Evolutionary conservation across 306 rosid species (phyloP), one percentile per base, ranked within the genome.

Genomic region (Vachellia pachyceras): DNA sequence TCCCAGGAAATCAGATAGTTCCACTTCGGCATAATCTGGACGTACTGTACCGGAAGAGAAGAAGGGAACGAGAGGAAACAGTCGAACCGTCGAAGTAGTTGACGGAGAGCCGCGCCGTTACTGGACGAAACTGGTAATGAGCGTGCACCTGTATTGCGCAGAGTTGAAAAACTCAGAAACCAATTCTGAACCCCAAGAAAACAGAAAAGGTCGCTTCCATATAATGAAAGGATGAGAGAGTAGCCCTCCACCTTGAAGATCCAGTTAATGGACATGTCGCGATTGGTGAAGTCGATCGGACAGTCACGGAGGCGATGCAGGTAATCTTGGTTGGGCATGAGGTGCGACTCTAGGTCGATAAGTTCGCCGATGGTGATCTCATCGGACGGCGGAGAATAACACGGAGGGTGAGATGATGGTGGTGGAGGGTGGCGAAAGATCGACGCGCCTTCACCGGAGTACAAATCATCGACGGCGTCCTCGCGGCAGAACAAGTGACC

Each of bases 1-100:
- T 37, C 41, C 58, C 15, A 29, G 57, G 40, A 64, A 83, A 78
- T 41, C 50, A 23, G 18, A 7, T 40, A 39, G 10, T 18, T 18
- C n/a, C 70, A 33, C 61, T n/a, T 54, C 61, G 22, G 22, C 8
- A 18, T 18, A 18, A n/a, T n/a, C 29, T 57, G 14, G 5, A 7
- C 61, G 46, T 4, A 7, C 5, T 3, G 54, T 72, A 93, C 97
- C 89, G 88, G 94, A 39, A 89, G 85, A 41, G 88, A 75, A 36
- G 89, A 75, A 61, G 83, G 50, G 47, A 83, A 54, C 3, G 97
- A 90, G 64, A 94, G 92, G 36, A 91, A 89, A 68, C n/a, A n/a
- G n/a, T n/a, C 97, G 98, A 83, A n/a, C n/a, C n/a, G n/a, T 94
- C 98, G 3, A 94, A 29, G 83, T 88, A 94, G 84, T 90, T 91